Evolutionary conservation across 129 eudicot species (phyloP).

Genomic region (Escallonia rubra): DNA sequence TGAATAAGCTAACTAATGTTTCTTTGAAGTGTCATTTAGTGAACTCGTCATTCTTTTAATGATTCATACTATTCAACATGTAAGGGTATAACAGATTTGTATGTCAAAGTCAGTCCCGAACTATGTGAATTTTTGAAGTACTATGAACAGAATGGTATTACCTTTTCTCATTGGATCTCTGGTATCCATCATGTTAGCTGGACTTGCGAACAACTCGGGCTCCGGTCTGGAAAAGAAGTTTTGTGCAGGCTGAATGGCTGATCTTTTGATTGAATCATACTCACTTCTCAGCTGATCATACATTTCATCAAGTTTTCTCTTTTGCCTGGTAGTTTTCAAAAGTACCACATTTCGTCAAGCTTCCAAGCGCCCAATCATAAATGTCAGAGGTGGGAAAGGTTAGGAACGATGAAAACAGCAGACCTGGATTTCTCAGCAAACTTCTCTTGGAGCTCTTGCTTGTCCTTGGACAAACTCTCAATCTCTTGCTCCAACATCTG

Average conservation of each 20-base stretch:
- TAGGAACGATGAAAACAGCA: not conserved
- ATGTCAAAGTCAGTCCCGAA: not conserved
- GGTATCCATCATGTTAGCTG: slow-evolving; percentile 67
- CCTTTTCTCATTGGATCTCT: slow-evolving; percentile 77
- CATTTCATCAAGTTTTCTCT: slow-evolving; percentile 93
- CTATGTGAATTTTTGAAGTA: not conserved
- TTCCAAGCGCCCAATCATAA: slow-evolving; percentile 2
- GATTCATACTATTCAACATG: not conserved
- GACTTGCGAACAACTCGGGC: slow-evolving; percentile 74
- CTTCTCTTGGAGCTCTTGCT: slow-evolving; percentile 90
- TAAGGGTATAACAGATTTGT: not conserved
- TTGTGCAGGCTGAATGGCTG: slow-evolving; percentile 82
- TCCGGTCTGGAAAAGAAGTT: slow-evolving; percentile 60
- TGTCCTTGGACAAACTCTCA: slow-evolving; percentile 80
- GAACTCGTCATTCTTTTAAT: no score
- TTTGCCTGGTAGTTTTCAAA: slow-evolving; percentile 49
- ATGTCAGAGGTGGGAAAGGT: not conserved
- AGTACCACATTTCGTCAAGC: slow-evolving; percentile 12
- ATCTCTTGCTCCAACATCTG: slow-evolving; percentile 93
- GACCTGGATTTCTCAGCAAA: slow-evolving; percentile 91
- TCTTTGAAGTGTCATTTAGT: slow-evolving; percentile 15
- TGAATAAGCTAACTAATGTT: slow-evolving; percentile 74
- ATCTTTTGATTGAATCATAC: slow-evolving; percentile 67
- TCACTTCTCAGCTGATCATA: slow-evolving; percentile 87
- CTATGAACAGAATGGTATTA: slow-evolving; percentile 33